Conservation (phyloP, 2,329 filamentous ascomycete species). For the Coniochaeta hoffmannii region DNA sequence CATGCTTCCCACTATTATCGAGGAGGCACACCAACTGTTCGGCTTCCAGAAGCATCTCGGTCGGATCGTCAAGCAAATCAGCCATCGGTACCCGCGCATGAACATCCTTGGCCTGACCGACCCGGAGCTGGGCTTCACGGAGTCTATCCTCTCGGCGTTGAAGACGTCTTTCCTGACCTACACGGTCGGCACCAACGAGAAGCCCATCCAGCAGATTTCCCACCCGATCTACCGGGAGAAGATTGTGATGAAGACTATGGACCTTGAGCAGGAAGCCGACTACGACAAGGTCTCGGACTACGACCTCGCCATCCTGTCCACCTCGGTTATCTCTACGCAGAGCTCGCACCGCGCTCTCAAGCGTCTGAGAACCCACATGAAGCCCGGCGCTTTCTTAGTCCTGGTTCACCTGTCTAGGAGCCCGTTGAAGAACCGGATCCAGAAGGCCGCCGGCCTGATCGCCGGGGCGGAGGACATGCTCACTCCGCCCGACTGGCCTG, state of each 20-base stretch:
- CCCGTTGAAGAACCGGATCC: constrained; percentile 13
- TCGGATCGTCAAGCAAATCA: constrained; percentile 26
- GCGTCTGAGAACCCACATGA: constrained; percentile 14
- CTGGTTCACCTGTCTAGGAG: constrained; percentile 17
- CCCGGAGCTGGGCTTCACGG: constrained; percentile 19
- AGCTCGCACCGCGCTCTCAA: constrained; percentile 9
- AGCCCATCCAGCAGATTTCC: constrained; percentile 12
- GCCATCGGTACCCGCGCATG: constrained; percentile 31
- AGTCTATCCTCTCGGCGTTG: constrained; percentile 23
- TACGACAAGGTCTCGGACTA: constrained; percentile 10
- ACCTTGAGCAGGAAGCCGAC: constrained; percentile 11
- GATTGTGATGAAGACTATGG: constrained; percentile 11
- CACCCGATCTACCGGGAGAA: constrained; percentile 9
- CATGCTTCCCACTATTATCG: constrained; percentile 16
- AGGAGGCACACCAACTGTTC: constrained; percentile 22
- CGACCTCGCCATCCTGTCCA: constrained; percentile 20
- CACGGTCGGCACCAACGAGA: constrained; percentile 15
- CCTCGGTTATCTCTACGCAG: constrained; percentile 12
- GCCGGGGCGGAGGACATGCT: background rate
- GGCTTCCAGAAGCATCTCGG: constrained; percentile 25
- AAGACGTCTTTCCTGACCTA: constrained; percentile 23
- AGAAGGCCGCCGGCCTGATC: constrained; percentile 6
- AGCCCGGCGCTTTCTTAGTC: constrained; percentile 23
- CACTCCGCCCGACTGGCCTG: constrained; percentile 25
- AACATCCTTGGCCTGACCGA: constrained; percentile 28